Base-by-base conservation (phyloP, 371 early-diverging fungal genomes). In the Gilbertella persicaria region DNA sequence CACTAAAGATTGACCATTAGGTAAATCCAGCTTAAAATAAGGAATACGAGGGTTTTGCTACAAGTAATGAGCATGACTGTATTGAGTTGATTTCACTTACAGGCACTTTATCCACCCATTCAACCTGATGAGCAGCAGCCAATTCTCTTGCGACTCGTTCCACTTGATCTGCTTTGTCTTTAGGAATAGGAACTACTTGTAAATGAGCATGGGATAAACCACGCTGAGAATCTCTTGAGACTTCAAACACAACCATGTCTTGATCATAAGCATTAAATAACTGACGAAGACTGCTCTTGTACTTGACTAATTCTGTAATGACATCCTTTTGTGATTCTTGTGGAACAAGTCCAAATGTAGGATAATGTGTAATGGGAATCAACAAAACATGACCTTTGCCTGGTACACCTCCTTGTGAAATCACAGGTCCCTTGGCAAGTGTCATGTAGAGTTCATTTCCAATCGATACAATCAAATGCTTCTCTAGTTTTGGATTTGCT, bases 391-490 rank as follows among this genome's bases (percentile, higher is more conserved):
- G 92, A 0, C 92, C 91, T 40, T 79, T 71, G 2, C 88, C 88
- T 36, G 87, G 85, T 3, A 84, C 60, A n/a, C 58, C 36, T 5
- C 58, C 17, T 17, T 48, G 45, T 35, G 55, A 21, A 39, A 79
- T 61, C 6, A 90, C 62, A 10, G 81, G 80, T 10, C 95, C 95
- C 66, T 92, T 92, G 12, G 93, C 87, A 36, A 88, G 58, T 10
- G 92, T 80, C 42, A 84, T 46, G 55, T 93, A 94, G n/a, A 82
- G 63, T 44, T 88, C 86, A 2, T 62, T 60, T 3, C 88, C 89
- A 65, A 93, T 83, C 7, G 86, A 79, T 5, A 86, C 81, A 54
- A 94, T 84, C 51, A 94, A 65, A 58, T 93, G 92, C 66, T 87
- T 88, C 50, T 87, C 89, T 5, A 89, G 64, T 35, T 86, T 82